Conservation (phyloP, 192 early-diverging fungal genomes). For the Backusella morwellensis region DNA sequence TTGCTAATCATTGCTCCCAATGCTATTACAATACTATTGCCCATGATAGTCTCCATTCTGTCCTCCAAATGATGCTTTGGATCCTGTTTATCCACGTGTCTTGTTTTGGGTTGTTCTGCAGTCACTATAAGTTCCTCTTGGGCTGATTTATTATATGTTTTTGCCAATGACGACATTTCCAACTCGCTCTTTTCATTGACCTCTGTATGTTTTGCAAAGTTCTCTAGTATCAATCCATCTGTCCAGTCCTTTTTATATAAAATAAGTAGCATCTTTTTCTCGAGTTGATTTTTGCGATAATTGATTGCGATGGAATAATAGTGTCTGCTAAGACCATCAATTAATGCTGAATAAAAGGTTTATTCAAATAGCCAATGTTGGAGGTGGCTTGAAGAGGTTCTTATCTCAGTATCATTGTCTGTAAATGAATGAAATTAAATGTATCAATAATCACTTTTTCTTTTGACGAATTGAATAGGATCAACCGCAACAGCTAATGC, state of each 20-base stretch:
- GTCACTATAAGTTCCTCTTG: constrained; percentile 95
- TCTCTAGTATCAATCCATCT: constrained; percentile 80
- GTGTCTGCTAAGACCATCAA: constrained; percentile 97
- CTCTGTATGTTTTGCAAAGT: constrained; percentile 80
- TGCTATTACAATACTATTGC: constrained; percentile 94
- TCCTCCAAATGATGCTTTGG: constrained; percentile 97
- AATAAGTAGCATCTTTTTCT: constrained; percentile 99
- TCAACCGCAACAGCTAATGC: constrained; percentile 98
- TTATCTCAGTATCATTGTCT: constrained; percentile 76
- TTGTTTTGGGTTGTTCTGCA: constrained; percentile 90
- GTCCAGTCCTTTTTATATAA: constrained; percentile 99
- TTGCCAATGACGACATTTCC: constrained; percentile 86
- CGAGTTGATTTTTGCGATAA: constrained; percentile 98
- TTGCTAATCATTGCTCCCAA: constrained; percentile 88
- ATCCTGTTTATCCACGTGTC: constrained; percentile 99
- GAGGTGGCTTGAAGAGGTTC: constrained; percentile 98
- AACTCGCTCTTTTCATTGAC: constrained; percentile 82
- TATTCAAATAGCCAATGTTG: constrained; percentile 97
- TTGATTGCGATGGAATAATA: constrained; percentile 99
- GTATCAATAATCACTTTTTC: constrained; percentile 99
- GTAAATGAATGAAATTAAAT: constrained; percentile 95
- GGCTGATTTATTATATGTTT: constrained; percentile 96
- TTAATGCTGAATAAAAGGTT: constrained; percentile 97
- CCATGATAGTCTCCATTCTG: constrained; percentile 89
- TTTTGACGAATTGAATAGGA: constrained; percentile 97